Evolutionary conservation across 2,329 filamentous ascomycete genomes (phyloP), one percentile per base, ranked within the genome.

Genomic region (Coniochaeta sp.): DNA sequence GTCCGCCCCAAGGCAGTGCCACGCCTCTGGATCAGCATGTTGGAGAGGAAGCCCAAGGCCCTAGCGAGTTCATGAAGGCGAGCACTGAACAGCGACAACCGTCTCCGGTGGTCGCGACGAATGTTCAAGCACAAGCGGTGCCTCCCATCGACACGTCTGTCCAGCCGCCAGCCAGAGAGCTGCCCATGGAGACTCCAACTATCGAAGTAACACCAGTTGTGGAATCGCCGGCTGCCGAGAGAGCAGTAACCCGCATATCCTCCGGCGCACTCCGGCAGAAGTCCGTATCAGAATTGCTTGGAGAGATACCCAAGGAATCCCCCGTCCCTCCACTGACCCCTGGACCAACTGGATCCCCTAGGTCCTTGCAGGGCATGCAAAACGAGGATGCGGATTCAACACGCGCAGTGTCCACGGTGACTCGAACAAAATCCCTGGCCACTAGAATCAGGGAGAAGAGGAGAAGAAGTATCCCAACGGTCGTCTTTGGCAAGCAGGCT

Each of bases 401-500:
- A 18, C 12, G 6, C 3, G 20, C 10, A n/a, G 20, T n/a, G n/a
- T 26, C 27, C 16, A 42, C 18, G 4, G 38, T 18, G 18, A n/a
- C n/a, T n/a, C 38, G 14, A n/a, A 53, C 57, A 18, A 60, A 57
- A 38, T 28, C 56, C 18, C 51, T 62, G 7, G 56, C 65, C 6
- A 57, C 58, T 26, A 76, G 79, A 53, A 70, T 71, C 33, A 82
- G 79, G 57, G 74, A 79, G 28, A 79, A 75, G 56, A 76, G 80
- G 49, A 86, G 83, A 61, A 82, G 77, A 56, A 86, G 86, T 58
- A 74, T 86, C 13, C 89, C 86, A 1, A 88, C 83, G 0, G 89
- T 94, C 3, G 77, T 92, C 0, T 94, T 95, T 63, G 85, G 87
- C 3, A 90, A 88, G 61, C 81, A 83, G 51, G 71, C 71, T 1